Evolutionary conservation across 2,329 filamentous ascomycete species (phyloP).

Genomic region (Pseudohalonectria lignicola): DNA sequence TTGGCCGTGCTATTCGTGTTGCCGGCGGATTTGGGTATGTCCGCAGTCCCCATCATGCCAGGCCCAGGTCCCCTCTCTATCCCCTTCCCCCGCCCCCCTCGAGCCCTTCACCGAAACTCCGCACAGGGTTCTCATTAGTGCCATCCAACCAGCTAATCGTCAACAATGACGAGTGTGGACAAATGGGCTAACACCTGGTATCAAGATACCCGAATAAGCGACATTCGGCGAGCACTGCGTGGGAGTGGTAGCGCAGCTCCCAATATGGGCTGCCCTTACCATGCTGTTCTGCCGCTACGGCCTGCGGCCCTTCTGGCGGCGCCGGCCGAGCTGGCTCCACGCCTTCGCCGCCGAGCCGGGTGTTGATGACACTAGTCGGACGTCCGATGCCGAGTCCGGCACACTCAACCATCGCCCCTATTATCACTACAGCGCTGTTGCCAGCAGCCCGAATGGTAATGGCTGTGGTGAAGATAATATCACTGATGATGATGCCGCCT

Average conservation of each 20-base stretch:
- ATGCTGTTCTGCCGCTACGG: constrained; percentile 18
- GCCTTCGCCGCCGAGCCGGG: constrained; percentile 19
- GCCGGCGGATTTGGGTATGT: constrained; percentile 18
- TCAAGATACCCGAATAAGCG: constrained; percentile 17
- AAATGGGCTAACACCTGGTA: too few species aligned
- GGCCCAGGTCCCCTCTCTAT: too few species aligned
- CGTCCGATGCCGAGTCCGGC: too few species aligned
- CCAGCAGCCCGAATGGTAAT: constrained; percentile 1
- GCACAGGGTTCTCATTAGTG: too few species aligned
- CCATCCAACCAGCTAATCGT: too few species aligned
- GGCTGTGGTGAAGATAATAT: neutral
- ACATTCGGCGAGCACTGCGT: constrained; percentile 19
- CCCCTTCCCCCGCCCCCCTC: too few species aligned
- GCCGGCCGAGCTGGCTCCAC: constrained; percentile 21
- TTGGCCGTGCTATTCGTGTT: constrained; percentile 22
- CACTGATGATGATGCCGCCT: neutral
- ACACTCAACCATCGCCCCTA: too few species aligned
- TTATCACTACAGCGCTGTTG: constrained; percentile 2
- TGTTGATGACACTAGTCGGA: too few species aligned
- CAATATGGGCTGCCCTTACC: constrained; percentile 16
- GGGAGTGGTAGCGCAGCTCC: constrained; percentile 18
- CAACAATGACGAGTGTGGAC: too few species aligned
- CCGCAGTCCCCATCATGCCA: too few species aligned
- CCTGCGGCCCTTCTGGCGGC: constrained; percentile 16
- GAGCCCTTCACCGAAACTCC: too few species aligned